Evolutionary conservation across 495 filamentous ascomycete genomes (phyloP), one percentile per base, ranked within the genome.

Genomic region (Penicillium silybi): DNA sequence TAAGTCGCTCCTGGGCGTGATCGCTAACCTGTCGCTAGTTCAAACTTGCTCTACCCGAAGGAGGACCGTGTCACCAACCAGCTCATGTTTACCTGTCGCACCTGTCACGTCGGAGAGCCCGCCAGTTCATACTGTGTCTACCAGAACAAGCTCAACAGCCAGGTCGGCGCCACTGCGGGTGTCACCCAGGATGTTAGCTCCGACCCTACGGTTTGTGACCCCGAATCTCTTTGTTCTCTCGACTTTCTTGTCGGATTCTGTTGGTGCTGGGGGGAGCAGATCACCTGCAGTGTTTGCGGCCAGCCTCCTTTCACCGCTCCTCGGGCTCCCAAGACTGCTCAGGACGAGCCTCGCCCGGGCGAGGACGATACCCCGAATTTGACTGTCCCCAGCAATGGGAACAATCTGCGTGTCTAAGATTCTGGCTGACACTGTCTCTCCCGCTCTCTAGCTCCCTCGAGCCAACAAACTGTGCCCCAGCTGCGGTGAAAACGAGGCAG

Each of bases 1-100:
- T 20, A 22, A 18, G 5, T 20, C 25, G 4, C 9, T n/a, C 6
- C 4, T 32, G 6, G 17, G 6, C 17, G 9, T 19, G 4, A 39
- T 17, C 17, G 19, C 5, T 23, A 13, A 11, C 41, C 59, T 70
- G 51, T 68, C 47, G 13, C 18, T 50, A 89, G 86, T 73, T 93
- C 89, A 60, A 99, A 99, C 80, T 87, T 99, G 83, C 78, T 99
- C 46, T 97, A 97, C 68, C 93, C 93, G 13, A 91, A 92, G 69
- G 93, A 99, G 76, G 90, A 96, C 68, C 77, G 78, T 18, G 57
- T 69, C 46, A 82, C 73, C 58, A 83, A 82, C 68, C 73, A 71
- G 19, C 80, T 90, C 43, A 80, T 87, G 72, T 90, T 84, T 70
- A 82, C 82, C 16, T 99, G 93, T 76, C 88, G 91, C 48, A 96